phyloP scores from a whole-genome alignment of 768 basidiomycete genomes.

The Tremella yokohamensis region DNA sequence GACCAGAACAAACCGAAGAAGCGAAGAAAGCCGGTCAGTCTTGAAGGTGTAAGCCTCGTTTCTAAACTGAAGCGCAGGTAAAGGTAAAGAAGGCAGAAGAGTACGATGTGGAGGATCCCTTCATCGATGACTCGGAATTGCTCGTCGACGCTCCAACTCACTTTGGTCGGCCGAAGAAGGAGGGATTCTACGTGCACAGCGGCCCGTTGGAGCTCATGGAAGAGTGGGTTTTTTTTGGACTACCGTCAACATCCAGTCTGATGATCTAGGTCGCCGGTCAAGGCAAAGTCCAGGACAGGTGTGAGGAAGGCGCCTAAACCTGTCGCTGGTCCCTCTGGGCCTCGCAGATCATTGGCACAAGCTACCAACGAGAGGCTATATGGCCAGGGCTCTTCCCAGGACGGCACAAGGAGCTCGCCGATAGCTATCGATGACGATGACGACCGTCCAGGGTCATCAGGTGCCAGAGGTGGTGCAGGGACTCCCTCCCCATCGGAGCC shows the following conservation, averaged over 20 bases:
- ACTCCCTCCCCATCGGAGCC: background rate
- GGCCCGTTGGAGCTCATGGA: constrained; percentile 83
- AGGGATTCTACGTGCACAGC: constrained; percentile 75
- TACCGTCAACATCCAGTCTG: no score
- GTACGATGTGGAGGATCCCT: constrained; percentile 87
- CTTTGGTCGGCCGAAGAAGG: constrained; percentile 83
- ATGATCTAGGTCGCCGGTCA: constrained; percentile 4
- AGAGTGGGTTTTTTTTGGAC: constrained; percentile 52
- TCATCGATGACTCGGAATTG: constrained; percentile 96
- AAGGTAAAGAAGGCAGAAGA: constrained; percentile 56
- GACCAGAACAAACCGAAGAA: constrained; percentile 17
- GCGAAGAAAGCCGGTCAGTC: constrained; percentile 26
- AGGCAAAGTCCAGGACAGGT: constrained; percentile 11
- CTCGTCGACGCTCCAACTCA: constrained; percentile 83
- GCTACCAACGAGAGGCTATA: background rate
- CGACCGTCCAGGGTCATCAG: constrained; percentile 1
- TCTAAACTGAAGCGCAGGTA: constrained; percentile 1
- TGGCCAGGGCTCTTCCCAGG: background rate
- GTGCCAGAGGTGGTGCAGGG: background rate
- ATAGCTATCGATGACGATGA: constrained; percentile 13
- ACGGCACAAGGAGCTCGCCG: constrained; percentile 8
- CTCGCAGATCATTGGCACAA: constrained; percentile 9
- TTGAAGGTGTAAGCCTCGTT: background rate
- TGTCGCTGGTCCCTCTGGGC: background rate
- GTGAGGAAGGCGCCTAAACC: constrained; percentile 15